These are phyloP conservation scores for Melocanna baccifera DNA, from an alignment of 176 grass and related monocot species.

Conservation along the genomic window DNA sequence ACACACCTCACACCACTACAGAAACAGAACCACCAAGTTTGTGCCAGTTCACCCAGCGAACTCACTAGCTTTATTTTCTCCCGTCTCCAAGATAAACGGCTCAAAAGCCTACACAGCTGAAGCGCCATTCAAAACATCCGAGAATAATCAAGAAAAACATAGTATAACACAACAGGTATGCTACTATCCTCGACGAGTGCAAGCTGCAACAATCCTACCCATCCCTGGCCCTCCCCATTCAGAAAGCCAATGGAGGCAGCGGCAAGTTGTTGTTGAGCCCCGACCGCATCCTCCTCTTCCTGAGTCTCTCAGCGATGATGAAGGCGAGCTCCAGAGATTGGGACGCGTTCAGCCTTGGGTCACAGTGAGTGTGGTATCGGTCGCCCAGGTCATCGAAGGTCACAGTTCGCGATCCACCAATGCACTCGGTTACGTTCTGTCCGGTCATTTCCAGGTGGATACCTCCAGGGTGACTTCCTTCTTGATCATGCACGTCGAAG, in stretches of 20 bases:
- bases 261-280: slow-evolving; percentile 40
- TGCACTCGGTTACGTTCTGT: slow-evolving; percentile 91
- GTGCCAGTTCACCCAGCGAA: slow-evolving; percentile 9
- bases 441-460: slow-evolving; percentile 97
- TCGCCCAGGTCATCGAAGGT: slow-evolving; percentile 83
- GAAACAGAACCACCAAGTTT: not conserved
- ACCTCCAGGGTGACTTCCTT: slow-evolving; percentile 87
- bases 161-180: slow-evolving; percentile 33
- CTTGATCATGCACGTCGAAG: slow-evolving; percentile 92
- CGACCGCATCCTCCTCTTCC: slow-evolving; percentile 71
- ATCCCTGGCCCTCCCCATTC: not conserved
- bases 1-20: not conserved
- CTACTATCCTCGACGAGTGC: slow-evolving; percentile 16
- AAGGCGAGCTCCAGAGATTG: slow-evolving; percentile 88
- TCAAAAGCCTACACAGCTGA: slow-evolving; percentile 40
- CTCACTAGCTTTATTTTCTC: slow-evolving; percentile 33
- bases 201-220: slow-evolving; percentile 41
- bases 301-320: slow-evolving; percentile 88
- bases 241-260: slow-evolving; percentile 76
- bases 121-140: slow-evolving; percentile 21
- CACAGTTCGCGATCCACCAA: slow-evolving; percentile 82
- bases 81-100: not conserved
- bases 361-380: slow-evolving; percentile 94
- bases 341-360: slow-evolving; percentile 85
- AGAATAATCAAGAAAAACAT: slow-evolving; percentile 34